Evolutionary conservation across 306 rosid genomes (phyloP), one percentile per base, ranked within the genome.

Genomic region (Cucumis sativus): DNA sequence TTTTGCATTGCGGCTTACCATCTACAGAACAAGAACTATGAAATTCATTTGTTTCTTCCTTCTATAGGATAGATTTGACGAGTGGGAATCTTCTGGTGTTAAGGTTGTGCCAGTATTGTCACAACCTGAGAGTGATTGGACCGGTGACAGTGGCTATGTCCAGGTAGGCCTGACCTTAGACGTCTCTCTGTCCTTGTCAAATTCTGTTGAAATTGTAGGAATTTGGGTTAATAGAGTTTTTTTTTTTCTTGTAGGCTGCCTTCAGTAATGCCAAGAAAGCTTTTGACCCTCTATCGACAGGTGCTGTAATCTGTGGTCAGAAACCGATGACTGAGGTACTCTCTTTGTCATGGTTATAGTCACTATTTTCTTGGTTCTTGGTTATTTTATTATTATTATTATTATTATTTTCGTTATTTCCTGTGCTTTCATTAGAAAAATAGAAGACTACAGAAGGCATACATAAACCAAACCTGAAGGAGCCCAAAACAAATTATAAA

Each of bases 1-100:
- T 8, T 14, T 73, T 18, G 15, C 76, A 23, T 62, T 40, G 30
- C 45, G 4, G 6, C 30, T 28, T 67, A 6, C 62, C 52, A 41
- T 57, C 7, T 8, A 21, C 60, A 41, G 73, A 16, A 54, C 25
- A 52, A 52, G 45, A 73, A 25, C 49, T 17, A 30, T 73, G 77
- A 17, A 52, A n/a, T 10, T 73, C 28, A 52, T 52, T 73, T 73
- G 63, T 73, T 84, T 60, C 51, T 62, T 79, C 45, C 64, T 85
- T 13, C 77, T 81, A 77, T 79, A 95, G 99, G 99, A 92, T 77
- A 92, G 89, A 78, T 95, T 95, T 85, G 90, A 86, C 79, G 91
- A 87, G 1, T 95, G 99, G 98, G 97, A 95, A 82, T 91, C 93
- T 80, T 89, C 91, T 7, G 99, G 98, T 80, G 92, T 95, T 76